Conservation (phyloP, 1,284 basidiomycete genomes). For the Fomes fomentarius region DNA sequence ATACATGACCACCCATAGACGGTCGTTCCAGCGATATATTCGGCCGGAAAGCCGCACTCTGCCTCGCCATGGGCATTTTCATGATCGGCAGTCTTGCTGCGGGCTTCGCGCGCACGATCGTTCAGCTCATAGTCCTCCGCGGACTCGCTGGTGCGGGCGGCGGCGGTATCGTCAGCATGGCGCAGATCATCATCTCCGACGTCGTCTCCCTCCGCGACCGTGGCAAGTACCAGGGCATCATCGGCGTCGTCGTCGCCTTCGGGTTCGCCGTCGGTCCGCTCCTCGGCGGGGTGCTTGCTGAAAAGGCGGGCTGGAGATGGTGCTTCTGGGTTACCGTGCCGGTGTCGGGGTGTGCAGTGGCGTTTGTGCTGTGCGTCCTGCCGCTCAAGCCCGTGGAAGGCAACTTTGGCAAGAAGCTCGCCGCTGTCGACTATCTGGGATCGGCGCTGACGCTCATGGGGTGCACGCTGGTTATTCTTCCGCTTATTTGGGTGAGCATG, state of each 20-base stretch:
- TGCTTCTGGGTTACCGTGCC: slow-evolving; percentile 74
- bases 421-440: slow-evolving; percentile 71
- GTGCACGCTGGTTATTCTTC: slow-evolving; percentile 67
- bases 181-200: slow-evolving; percentile 69
- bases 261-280: slow-evolving; percentile 60
- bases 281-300: slow-evolving; percentile 58
- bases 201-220: slow-evolving; percentile 62
- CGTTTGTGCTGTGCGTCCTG: slow-evolving; percentile 61
- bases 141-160: slow-evolving; percentile 70
- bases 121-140: slow-evolving; percentile 76
- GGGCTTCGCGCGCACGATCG: slow-evolving; percentile 64
- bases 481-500: slow-evolving; percentile 69
- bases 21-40: slow-evolving; percentile 79
- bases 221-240: slow-evolving; percentile 70
- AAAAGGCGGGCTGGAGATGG: slow-evolving; percentile 68
- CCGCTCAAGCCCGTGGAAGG: slow-evolving; percentile 70
- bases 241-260: slow-evolving; percentile 52
- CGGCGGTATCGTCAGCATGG: slow-evolving; percentile 67
- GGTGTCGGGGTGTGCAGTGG: slow-evolving; percentile 52
- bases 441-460: slow-evolving; percentile 59
- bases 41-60: slow-evolving; percentile 69
- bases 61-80: slow-evolving; percentile 61
- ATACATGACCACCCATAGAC: slow-evolving; percentile 32
- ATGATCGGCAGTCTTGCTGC: slow-evolving; percentile 63
- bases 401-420: slow-evolving; percentile 63